Percentiles rank a stretch among this genome's conserved stretches.
These are phyloP conservation scores for Aspergillus sclerotioniger DNA, from an alignment of 495 filamentous ascomycete species.

Conservation along the genomic window DNA sequence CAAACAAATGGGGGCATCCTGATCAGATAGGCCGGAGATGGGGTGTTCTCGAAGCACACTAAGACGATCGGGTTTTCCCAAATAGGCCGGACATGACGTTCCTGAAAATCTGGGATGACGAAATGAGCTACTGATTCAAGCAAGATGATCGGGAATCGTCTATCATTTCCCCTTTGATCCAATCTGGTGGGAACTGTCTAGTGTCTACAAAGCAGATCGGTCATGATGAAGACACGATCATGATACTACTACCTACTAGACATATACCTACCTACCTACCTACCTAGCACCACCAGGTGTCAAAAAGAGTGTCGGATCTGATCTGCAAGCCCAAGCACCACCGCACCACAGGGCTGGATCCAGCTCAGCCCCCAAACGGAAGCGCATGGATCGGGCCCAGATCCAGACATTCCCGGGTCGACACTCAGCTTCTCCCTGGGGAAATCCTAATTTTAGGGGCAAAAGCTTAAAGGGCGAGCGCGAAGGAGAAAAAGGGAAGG, in stretches of 20 bases:
- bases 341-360: neutral
- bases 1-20: conserved; percentile 5
- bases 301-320: neutral
- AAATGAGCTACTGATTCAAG: neutral
- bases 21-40: neutral
- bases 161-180: too few relatives aligned
- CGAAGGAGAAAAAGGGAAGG: neutral
- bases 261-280: too few relatives aligned
- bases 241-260: too few relatives aligned
- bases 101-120: neutral
- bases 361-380: neutral
- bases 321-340: conserved; percentile 9
- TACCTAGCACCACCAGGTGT: too few relatives aligned
- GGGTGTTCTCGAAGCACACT: neutral
- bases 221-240: too few relatives aligned
- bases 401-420: conserved; percentile 8
- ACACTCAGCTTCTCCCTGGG: neutral
- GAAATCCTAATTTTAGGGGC: conserved; percentile 1
- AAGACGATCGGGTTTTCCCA: neutral
- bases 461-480: neutral
- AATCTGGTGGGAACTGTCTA: too few relatives aligned
- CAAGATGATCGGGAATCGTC: neutral
- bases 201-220: too few relatives aligned
- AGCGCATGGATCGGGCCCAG: conserved; percentile 4
- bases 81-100: neutral